Conservation (phyloP, 2,329 filamentous ascomycete genomes). For the Clarireedia hainanense region DNA sequence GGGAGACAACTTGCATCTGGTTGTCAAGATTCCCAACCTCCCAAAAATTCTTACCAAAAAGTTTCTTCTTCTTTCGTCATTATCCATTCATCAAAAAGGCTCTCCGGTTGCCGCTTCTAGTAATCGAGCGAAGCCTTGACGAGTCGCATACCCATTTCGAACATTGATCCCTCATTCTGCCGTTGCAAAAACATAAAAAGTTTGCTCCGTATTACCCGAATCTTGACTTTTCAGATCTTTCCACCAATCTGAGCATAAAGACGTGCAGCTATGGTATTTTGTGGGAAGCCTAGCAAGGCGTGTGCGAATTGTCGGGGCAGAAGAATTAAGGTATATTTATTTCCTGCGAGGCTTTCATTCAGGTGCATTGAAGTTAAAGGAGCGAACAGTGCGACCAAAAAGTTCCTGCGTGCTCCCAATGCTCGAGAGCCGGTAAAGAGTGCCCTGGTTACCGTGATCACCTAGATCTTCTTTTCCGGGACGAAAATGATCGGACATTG, state of each 20-base stretch:
- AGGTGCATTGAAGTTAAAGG: background rate
- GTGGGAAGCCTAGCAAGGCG: conserved; percentile 22
- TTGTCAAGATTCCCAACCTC: too few species aligned
- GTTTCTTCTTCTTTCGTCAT: too few species aligned
- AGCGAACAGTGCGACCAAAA: conserved; percentile 39
- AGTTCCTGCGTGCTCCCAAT: conserved; percentile 45
- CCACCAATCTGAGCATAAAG: background rate
- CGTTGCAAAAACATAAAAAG: background rate
- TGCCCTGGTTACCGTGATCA: conserved; percentile 49
- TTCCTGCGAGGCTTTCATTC: background rate
- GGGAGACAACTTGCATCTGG: too few species aligned
- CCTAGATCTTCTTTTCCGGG: conserved; percentile 47
- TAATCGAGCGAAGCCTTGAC: background rate
- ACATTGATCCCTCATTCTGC: background rate
- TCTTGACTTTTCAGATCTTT: background rate
- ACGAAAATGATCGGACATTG: conserved; percentile 48
- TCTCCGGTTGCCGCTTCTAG: background rate
- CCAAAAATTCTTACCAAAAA: too few species aligned
- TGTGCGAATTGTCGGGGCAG: conserved; percentile 17
- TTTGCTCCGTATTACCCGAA: background rate
- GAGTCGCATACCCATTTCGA: background rate
- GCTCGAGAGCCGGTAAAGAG: conserved; percentile 40
- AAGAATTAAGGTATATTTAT: conserved; percentile 19
- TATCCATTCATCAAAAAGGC: background rate
- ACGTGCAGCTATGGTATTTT: conserved; percentile 18